Conservation (phyloP, 768 basidiomycete species). For the Termitomyces heimii region DNA sequence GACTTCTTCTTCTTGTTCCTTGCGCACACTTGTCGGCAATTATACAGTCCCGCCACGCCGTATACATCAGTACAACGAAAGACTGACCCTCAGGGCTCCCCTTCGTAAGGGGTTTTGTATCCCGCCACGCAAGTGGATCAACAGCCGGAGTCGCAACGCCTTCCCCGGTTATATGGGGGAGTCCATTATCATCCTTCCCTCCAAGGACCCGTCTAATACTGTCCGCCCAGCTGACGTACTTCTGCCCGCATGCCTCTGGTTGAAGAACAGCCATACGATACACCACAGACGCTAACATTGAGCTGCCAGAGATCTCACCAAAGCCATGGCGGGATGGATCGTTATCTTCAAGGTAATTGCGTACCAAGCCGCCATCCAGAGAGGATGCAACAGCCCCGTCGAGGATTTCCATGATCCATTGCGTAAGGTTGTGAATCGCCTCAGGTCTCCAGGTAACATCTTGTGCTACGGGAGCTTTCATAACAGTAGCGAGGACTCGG, state of each 20-base stretch:
- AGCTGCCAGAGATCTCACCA: conserved; percentile 38
- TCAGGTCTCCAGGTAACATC: too few species aligned
- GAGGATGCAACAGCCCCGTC: conserved; percentile 31
- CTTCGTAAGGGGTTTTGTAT: conserved; percentile 22
- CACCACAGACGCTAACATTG: conserved; percentile 30
- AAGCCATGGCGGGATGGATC: conserved; percentile 25
- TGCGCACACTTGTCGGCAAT: conserved; percentile 2
- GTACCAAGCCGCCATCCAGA: conserved; percentile 27
- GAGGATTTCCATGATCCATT: conserved; percentile 37
- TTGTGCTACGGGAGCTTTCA: conserved; percentile 30
- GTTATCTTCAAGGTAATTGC: conserved; percentile 34
- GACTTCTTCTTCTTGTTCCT: not conserved
- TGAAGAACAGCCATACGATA: conserved; percentile 36
- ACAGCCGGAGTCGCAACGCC: conserved; percentile 31
- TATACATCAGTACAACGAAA: conserved; percentile 33
- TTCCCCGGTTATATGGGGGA: conserved; percentile 22
- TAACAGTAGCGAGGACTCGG: conserved; percentile 45
- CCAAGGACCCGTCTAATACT: conserved; percentile 18
- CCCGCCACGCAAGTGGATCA: conserved; percentile 29
- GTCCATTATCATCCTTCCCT: conserved; percentile 17
- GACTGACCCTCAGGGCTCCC: conserved; percentile 34
- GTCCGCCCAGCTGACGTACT: conserved; percentile 33
- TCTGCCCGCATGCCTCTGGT: conserved; percentile 20
- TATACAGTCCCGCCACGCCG: conserved; percentile 36
- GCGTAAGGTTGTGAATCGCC: not conserved